Conservation (phyloP, 768 basidiomycete species). For the Psilocybe subaeruginosa region DNA sequence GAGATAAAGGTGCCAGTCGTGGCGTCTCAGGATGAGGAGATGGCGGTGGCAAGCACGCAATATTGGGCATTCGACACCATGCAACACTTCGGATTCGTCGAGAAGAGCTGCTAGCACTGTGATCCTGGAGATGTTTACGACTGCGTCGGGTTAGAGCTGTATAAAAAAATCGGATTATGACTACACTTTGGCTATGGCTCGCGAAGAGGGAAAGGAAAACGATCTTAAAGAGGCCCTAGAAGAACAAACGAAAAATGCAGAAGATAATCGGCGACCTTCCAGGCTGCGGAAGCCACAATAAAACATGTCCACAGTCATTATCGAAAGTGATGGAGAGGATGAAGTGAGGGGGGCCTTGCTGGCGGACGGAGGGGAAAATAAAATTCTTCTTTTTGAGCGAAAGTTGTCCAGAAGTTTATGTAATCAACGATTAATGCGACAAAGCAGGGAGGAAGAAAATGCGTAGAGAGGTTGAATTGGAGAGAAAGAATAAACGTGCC, state of each 20-base stretch:
- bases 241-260: too few species aligned
- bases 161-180: too few species aligned
- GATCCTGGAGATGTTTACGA: background rate
- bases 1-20: slow-evolving; percentile 21
- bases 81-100: background rate
- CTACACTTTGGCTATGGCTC: too few species aligned
- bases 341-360: too few species aligned
- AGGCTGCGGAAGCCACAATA: too few species aligned
- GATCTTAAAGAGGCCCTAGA: too few species aligned
- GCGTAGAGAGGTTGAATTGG: background rate
- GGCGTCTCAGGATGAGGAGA: slow-evolving; percentile 19
- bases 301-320: too few species aligned
- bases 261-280: too few species aligned
- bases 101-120: background rate
- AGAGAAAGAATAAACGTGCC: background rate
- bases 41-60: slow-evolving; percentile 9
- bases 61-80: background rate
- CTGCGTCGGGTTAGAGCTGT: background rate
- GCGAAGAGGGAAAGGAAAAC: too few species aligned
- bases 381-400: background rate
- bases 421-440: slow-evolving; percentile 6
- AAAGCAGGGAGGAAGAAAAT: background rate
- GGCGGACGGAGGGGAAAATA: background rate
- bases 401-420: background rate
- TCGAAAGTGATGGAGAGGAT: too few species aligned